phyloP scores from a whole-genome alignment of 164 flowering plant genomes.

The Malania oleifera region DNA sequence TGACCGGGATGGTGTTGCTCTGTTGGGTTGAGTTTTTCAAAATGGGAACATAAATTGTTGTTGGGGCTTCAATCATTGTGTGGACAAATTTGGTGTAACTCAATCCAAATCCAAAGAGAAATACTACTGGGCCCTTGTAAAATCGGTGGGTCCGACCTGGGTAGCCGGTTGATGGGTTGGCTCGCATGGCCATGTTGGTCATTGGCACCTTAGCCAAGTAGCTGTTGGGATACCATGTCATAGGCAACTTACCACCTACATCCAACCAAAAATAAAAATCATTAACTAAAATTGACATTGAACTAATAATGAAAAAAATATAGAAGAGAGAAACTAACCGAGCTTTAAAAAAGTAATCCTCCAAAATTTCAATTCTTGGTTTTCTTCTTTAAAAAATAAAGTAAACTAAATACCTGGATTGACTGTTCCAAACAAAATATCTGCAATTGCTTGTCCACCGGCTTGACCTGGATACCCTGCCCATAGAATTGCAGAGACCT shows the following conservation, averaged over 20 bases:
- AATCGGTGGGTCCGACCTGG: constrained; percentile 82
- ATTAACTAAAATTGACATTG: too few relatives aligned
- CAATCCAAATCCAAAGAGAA: constrained; percentile 64
- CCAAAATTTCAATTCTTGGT: too few relatives aligned
- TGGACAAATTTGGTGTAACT: constrained; percentile 58
- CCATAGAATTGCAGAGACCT: constrained; percentile 58
- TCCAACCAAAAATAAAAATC: not conserved
- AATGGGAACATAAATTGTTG: constrained; percentile 24
- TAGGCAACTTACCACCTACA: constrained; percentile 69
- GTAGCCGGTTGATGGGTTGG: constrained; percentile 42
- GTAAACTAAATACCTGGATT: constrained; percentile 72
- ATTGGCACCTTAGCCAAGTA: constrained; percentile 58
- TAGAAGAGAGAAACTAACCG: not conserved
- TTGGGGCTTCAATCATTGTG: constrained; percentile 30
- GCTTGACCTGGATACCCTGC: constrained; percentile 83
- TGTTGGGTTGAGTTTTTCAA: constrained; percentile 23
- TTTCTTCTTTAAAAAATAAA: too few relatives aligned
- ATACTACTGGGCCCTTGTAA: constrained; percentile 65
- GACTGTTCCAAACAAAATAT: constrained; percentile 43
- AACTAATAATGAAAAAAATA: too few relatives aligned
- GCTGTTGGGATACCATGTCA: constrained; percentile 75
- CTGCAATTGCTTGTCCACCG: constrained; percentile 73
- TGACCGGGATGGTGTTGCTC: constrained; percentile 23
- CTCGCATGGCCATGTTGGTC: constrained; percentile 66
- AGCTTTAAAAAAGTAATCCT: too few relatives aligned